Percentiles rank a stretch among this genome's conserved stretches.
Evolutionary conservation across 768 basidiomycete genomes (phyloP).

Genomic region (Neoboletus brunneissimus): DNA sequence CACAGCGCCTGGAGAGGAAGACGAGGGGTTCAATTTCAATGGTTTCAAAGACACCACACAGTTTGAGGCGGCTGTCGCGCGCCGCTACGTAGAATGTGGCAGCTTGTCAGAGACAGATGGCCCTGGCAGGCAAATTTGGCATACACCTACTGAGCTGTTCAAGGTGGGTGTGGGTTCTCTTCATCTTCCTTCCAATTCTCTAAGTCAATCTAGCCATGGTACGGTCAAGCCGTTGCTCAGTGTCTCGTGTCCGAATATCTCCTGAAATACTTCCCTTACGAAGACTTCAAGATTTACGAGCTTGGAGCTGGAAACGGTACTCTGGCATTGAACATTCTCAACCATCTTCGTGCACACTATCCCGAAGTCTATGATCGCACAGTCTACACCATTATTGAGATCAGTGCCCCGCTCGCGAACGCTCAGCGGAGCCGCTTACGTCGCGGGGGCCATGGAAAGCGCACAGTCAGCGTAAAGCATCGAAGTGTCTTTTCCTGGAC

Average conservation of each 20-base stretch:
- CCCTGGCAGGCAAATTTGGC: conserved; percentile 92
- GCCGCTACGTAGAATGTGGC: conserved; percentile 71
- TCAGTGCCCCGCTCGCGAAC: conserved; percentile 73
- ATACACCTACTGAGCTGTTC: conserved; percentile 97
- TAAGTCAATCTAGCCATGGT: conserved; percentile 70
- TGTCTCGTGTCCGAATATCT: conserved; percentile 91
- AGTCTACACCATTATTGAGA: conserved; percentile 92
- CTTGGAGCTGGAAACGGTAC: conserved; percentile 98
- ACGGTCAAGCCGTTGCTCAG: conserved; percentile 85
- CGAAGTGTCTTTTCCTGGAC: conserved; percentile 88
- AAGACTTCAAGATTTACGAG: conserved; percentile 95
- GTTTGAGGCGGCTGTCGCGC: conserved; percentile 80
- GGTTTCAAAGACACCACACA: conserved; percentile 62
- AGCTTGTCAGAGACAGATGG: conserved; percentile 54
- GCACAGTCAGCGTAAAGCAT: conserved; percentile 63
- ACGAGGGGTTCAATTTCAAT: conserved; percentile 63
- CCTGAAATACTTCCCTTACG: conserved; percentile 92
- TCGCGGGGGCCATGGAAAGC: conserved; percentile 31
- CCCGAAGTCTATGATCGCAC: conserved; percentile 94
- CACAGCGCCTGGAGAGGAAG: conserved; percentile 46
- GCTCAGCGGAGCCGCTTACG: conserved; percentile 68
- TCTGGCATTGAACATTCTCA: conserved; percentile 83
- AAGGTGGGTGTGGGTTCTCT: conserved; percentile 52
- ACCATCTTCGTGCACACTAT: conserved; percentile 70
- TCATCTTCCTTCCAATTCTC: conserved; percentile 2